These are phyloP conservation scores for Moesziomyces antarcticus DNA, from an alignment of 1,284 basidiomycete genomes.

Conservation along the genomic window DNA sequence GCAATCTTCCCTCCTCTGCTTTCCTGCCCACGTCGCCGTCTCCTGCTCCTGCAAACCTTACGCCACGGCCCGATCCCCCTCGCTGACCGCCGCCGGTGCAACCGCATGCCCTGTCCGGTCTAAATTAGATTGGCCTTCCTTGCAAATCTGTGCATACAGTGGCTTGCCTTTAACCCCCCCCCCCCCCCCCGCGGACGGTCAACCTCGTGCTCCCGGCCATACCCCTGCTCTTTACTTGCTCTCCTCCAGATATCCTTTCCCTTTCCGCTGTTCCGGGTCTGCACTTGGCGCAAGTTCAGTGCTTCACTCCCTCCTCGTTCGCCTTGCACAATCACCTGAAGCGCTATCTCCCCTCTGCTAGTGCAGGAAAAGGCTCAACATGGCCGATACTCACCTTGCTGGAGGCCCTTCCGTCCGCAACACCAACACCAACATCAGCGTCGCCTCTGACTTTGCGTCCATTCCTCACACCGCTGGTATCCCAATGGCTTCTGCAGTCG, in stretches of 20 bases:
- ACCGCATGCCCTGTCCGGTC: no score
- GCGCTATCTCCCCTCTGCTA: no score
- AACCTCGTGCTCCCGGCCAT: background rate
- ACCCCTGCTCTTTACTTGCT: background rate
- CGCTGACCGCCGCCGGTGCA: no score
- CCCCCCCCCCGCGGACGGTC: background rate
- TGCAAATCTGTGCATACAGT: background rate
- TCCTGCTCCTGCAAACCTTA: no score
- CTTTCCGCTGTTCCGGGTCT: background rate
- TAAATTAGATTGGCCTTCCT: no score
- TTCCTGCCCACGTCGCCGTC: no score
- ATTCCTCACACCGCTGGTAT: conserved; percentile 37
- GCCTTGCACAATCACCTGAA: background rate
- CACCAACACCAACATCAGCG: background rate
- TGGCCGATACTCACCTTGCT: conserved; percentile 1
- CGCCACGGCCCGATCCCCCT: no score
- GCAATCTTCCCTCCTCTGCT: no score
- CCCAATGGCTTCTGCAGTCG: conserved; percentile 38
- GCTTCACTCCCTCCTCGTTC: no score
- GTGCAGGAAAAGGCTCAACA: background rate
- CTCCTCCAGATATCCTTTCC: background rate
- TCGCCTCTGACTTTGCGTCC: conserved; percentile 6
- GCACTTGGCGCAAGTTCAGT: background rate
- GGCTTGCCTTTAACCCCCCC: no score
- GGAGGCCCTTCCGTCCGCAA: conserved; percentile 1